Evolutionary conservation across 2,329 filamentous ascomycete genomes (phyloP).

Genomic region (Colletotrichum spaethianum): DNA sequence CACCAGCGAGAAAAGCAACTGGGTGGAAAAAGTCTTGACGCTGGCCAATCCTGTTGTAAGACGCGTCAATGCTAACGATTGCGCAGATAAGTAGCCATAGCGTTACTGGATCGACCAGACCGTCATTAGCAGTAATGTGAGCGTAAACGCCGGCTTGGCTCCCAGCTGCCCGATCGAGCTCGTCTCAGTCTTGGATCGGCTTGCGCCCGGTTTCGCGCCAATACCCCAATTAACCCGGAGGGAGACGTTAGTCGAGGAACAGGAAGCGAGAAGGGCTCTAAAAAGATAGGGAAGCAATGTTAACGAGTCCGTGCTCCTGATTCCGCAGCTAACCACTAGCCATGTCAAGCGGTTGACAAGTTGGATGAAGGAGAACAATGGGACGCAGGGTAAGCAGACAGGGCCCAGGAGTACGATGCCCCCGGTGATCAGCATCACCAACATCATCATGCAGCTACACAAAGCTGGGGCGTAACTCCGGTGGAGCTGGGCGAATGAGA

Average conservation of each 20-base stretch:
- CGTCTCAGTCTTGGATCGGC: neutral
- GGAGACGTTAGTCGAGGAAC: neutral
- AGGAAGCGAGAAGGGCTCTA: neutral
- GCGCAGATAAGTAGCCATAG: neutral
- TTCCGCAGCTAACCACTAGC: neutral
- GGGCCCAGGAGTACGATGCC: neutral
- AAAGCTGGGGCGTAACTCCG: neutral
- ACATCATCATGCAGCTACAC: constrained; percentile 27
- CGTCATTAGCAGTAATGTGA: neutral
- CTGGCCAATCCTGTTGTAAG: neutral
- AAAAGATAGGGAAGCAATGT: neutral
- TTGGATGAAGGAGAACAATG: neutral
- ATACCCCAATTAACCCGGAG: neutral
- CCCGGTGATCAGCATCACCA: constrained; percentile 10
- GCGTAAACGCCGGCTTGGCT: neutral
- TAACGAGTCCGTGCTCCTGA: neutral
- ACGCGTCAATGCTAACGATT: neutral
- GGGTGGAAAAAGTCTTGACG: neutral
- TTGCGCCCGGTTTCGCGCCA: neutral
- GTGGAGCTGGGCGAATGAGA: constrained; percentile 9
- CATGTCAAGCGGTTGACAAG: neutral
- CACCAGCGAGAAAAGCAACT: constrained; percentile 7
- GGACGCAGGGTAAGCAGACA: neutral
- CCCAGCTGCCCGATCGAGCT: neutral
- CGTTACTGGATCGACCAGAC: neutral